Evolutionary conservation across 1,284 basidiomycete genomes (phyloP).

Genomic region (Ganoderma leucocontextum): DNA sequence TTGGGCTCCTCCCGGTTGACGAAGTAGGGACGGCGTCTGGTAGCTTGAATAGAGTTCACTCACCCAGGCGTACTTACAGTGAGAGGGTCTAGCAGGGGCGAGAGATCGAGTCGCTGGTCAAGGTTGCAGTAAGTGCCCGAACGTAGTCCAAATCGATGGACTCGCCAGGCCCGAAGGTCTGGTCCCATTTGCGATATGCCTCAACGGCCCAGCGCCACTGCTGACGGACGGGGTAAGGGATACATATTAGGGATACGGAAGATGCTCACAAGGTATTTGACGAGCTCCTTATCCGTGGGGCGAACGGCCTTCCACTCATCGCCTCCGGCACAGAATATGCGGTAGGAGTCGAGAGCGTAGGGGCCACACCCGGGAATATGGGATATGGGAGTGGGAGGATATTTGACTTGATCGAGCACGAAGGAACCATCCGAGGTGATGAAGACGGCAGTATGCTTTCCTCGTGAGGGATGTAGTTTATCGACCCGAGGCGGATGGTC

Average conservation of each 20-base stretch:
- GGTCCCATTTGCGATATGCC: conserved; percentile 58
- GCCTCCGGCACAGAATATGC: conserved; percentile 61
- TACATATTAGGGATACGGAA: conserved; percentile 10
- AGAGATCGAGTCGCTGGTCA: conserved; percentile 12
- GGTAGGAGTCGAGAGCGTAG: conserved; percentile 74
- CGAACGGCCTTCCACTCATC: conserved; percentile 65
- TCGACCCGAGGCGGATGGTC: conserved; percentile 49
- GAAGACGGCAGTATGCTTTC: conserved; percentile 15
- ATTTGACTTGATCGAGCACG: conserved; percentile 32
- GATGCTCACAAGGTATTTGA: conserved; percentile 60
- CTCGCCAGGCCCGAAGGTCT: conserved; percentile 49
- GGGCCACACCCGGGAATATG: conserved; percentile 65
- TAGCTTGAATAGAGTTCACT: too few relatives aligned
- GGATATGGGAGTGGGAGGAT: conserved; percentile 56
- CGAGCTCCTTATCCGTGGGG: conserved; percentile 69
- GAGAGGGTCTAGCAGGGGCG: not conserved
- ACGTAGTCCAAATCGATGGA: conserved; percentile 34
- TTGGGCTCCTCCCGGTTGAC: not conserved
- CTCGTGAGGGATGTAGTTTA: conserved; percentile 22
- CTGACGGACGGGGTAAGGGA: conserved; percentile 39
- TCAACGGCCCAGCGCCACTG: conserved; percentile 70
- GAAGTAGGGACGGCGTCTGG: not conserved
- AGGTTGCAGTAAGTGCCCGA: conserved; percentile 9
- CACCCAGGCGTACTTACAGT: not conserved
- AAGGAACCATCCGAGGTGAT: not conserved